phyloP scores from a whole-genome alignment of 495 filamentous ascomycete genomes.

The Aspergillus nidulans region DNA sequence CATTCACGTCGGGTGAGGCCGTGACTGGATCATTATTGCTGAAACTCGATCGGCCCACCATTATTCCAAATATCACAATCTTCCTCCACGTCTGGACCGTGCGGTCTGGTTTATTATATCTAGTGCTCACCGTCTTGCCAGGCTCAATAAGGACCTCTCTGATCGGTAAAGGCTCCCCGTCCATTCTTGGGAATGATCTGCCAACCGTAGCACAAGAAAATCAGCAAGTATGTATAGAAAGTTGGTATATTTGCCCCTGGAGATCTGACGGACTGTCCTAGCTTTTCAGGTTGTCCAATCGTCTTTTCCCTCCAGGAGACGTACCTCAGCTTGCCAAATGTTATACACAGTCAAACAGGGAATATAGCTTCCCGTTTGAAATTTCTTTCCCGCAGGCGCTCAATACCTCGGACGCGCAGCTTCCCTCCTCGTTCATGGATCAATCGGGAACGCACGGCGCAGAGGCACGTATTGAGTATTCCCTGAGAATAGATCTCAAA shows the following conservation, averaged over 20 bases:
- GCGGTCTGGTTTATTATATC: background rate
- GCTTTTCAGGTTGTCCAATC: background rate
- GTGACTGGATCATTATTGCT: background rate
- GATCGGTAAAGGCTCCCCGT: background rate
- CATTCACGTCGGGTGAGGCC: background rate
- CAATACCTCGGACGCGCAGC: background rate
- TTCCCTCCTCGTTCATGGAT: background rate
- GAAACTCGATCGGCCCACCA: background rate
- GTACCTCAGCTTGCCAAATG: background rate
- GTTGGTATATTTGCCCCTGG: background rate
- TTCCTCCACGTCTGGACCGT: background rate
- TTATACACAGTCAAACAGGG: background rate
- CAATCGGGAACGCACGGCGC: background rate
- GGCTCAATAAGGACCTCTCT: background rate
- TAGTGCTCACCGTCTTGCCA: background rate
- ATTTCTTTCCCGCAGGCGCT: background rate
- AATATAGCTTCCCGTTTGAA: background rate
- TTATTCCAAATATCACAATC: background rate
- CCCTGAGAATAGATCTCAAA: background rate
- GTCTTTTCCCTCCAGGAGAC: background rate
- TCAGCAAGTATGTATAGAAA: background rate
- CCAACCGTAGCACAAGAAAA: background rate
- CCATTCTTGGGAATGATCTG: slow-evolving; percentile 1
- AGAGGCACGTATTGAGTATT: background rate
- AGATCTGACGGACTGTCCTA: background rate